Evolutionary conservation across 768 basidiomycete genomes (phyloP), one percentile per base, ranked within the genome.

Genomic region (Mycena galericulata): DNA sequence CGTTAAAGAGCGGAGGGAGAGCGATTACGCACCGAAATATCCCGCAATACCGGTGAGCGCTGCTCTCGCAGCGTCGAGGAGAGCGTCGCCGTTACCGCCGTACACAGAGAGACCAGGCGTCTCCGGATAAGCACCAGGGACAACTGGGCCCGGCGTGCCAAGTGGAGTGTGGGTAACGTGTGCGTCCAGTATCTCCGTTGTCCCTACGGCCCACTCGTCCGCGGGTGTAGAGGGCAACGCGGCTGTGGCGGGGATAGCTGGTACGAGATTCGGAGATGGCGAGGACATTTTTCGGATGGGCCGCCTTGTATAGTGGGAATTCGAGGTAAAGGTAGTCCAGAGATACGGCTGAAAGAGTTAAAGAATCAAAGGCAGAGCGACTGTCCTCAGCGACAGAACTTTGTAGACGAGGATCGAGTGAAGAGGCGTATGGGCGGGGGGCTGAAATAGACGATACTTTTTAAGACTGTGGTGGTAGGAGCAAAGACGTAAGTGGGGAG

Each of bases 21-120:
- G 47, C 24, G 26, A 27, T 38, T 34, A 59, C 66, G 38, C 32
- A 67, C 66, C 45, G 15, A 68, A 30, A 63, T 62, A 63, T 15
- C 40, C 59, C 40, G 51, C 36, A 10, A 70, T 55, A 14, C 47
- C 51, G 8, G 65, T 51, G 22, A 67, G 22, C 18, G 55, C 45
- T 36, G 49, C 24, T 24, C 62, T 51, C 4, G 49, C 65, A 3
- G 47, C 30, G 30, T 66, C 41, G 24, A 59, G 43, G 8, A 59
- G 14, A 6, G 56, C 8, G 3, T 45, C 56, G 1, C 41, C 40
- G 56, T 38, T 55, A 12, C 24, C 14, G 11, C 9, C 10, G 10
- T 24, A 3, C 26, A 27, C 24, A 11, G 26, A 6, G 10, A 15
- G n/a, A n/a, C n/a, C 24, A 10, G 11, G 14, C 14, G 45, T 24